Evolutionary conservation across 164 flowering plant genomes (phyloP).

Genomic region (Euptelea pleiosperma): DNA sequence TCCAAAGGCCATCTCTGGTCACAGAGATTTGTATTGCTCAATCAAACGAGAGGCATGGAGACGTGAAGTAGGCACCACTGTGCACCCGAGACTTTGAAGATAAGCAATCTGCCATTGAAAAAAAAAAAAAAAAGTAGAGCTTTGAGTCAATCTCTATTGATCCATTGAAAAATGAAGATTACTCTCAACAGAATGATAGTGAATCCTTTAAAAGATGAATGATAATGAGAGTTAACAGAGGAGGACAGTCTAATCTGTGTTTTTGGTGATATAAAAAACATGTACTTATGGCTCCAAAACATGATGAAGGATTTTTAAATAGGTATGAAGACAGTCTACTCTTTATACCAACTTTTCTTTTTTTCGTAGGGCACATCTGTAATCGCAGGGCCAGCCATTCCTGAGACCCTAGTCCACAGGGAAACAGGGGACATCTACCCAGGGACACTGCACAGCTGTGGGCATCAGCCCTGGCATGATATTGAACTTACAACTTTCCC

Average conservation of each 20-base stretch:
- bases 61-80: conserved; percentile 73
- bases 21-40: conserved; percentile 89
- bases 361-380: no score
- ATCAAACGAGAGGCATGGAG: conserved; percentile 92
- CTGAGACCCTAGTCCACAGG: no score
- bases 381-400: no score
- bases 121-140: neutral
- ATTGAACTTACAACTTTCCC: no score
- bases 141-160: neutral
- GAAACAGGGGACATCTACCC: no score
- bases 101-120: conserved; percentile 50
- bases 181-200: neutral
- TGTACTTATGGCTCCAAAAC: no score
- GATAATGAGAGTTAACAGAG: neutral
- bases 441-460: no score
- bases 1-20: conserved; percentile 9
- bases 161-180: neutral
- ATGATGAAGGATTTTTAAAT: no score
- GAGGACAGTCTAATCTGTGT: neutral
- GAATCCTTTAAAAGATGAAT: neutral
- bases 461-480: no score
- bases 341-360: no score
- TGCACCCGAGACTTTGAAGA: conserved; percentile 83
- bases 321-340: no score
- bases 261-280: neutral